phyloP scores from a whole-genome alignment of 2,329 filamentous ascomycete genomes.

The Metarhizium rileyi region DNA sequence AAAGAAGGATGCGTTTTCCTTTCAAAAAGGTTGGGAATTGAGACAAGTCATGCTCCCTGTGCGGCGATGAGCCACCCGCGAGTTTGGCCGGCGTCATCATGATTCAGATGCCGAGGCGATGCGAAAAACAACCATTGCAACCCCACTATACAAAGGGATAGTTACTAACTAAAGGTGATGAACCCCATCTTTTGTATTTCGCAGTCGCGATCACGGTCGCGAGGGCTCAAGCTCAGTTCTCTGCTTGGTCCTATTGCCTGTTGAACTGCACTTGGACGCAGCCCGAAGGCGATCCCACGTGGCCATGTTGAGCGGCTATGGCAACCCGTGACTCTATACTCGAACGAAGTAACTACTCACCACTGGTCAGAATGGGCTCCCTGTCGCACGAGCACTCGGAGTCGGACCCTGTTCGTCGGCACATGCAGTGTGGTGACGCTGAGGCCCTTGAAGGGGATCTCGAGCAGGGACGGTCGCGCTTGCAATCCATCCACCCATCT shows the following conservation, averaged over 20 bases:
- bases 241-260: not conserved
- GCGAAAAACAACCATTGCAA: too few relatives aligned
- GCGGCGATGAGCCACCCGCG: slow-evolving; percentile 6
- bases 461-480: too few relatives aligned
- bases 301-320: slow-evolving; percentile 8
- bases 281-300: slow-evolving; percentile 15
- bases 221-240: slow-evolving; percentile 11
- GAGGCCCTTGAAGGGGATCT: not conserved
- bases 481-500: not conserved
- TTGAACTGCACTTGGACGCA: not conserved
- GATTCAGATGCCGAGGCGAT: not conserved
- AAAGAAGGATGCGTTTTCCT: slow-evolving; percentile 54
- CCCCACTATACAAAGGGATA: too few relatives aligned
- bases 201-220: not conserved
- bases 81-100: slow-evolving; percentile 9
- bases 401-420: slow-evolving; percentile 21
- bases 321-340: slow-evolving; percentile 8
- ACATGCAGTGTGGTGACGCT: slow-evolving; percentile 16
- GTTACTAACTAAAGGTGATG: too few relatives aligned
- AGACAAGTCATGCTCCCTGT: slow-evolving; percentile 28
- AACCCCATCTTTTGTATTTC: slow-evolving; percentile 3
- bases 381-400: slow-evolving; percentile 20
- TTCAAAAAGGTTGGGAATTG: slow-evolving; percentile 39
- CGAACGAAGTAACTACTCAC: slow-evolving; percentile 11
- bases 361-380: slow-evolving; percentile 9